Conservation (phyloP, 371 early-diverging fungal genomes). For the Rhizopus arrhizus region DNA sequence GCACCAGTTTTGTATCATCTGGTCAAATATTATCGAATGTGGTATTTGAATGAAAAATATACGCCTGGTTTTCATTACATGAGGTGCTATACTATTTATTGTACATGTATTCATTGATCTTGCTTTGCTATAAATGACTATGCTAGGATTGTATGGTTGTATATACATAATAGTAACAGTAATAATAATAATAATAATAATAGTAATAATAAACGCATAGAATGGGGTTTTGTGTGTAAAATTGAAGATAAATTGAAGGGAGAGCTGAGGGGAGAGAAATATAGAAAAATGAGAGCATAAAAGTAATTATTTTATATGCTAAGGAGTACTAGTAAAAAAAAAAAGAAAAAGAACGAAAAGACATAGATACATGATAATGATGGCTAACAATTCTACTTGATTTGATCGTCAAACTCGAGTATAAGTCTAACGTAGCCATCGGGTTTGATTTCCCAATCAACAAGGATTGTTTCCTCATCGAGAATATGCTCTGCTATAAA, state of each 20-base stretch:
- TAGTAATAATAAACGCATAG: neutral
- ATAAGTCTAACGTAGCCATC: slow-evolving; percentile 25
- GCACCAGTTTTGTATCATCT: too few species aligned
- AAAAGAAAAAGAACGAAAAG: too few species aligned
- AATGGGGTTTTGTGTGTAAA: neutral
- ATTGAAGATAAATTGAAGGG: neutral
- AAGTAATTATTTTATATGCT: too few species aligned
- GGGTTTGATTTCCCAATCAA: slow-evolving; percentile 28
- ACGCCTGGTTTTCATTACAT: neutral
- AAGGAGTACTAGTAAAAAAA: too few species aligned
- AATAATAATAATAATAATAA: neutral
- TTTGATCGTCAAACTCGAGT: slow-evolving; percentile 17
- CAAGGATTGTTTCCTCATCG: slow-evolving; percentile 18
- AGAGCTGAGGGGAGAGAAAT: neutral
- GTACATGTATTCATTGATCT: too few species aligned
- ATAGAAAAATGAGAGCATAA: too few species aligned
- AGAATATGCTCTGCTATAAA: slow-evolving; percentile 26
- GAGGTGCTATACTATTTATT: neutral
- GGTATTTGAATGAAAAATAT: too few species aligned
- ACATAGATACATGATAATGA: too few species aligned
- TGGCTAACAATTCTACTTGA: too few species aligned
- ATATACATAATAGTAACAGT: slow-evolving; percentile 6
- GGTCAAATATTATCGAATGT: too few species aligned
- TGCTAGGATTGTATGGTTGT: neutral
- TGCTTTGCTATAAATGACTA: too few species aligned